Evolutionary conservation across 192 early-diverging fungal genomes (phyloP).

Genomic region (Umbelopsis vinacea): DNA sequence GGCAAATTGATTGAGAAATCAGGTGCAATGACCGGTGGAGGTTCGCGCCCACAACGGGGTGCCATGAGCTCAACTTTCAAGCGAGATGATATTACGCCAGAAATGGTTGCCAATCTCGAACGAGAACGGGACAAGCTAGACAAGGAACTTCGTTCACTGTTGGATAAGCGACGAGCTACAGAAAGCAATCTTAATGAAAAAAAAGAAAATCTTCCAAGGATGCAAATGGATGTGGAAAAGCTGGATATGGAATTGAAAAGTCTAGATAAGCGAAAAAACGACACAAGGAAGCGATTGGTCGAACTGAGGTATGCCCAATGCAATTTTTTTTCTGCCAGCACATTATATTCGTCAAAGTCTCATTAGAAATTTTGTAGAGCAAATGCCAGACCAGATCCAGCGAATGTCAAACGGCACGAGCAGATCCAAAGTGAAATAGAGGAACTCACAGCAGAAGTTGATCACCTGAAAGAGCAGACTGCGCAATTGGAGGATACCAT

Average conservation of each 20-base stretch:
- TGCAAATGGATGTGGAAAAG: conserved; percentile 67
- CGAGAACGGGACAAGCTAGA: conserved; percentile 65
- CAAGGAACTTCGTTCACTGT: conserved; percentile 51
- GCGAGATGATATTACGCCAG: conserved; percentile 56
- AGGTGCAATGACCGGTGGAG: conserved; percentile 95
- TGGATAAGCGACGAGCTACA: conserved; percentile 40
- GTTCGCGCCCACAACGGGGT: conserved; percentile 71
- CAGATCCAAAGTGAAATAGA: conserved; percentile 55
- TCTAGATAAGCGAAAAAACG: conserved; percentile 66
- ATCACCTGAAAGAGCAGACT: conserved; percentile 58
- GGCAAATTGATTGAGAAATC: conserved; percentile 90
- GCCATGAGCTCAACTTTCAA: conserved; percentile 86
- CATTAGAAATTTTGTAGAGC: conserved; percentile 29
- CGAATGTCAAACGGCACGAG: conserved; percentile 56
- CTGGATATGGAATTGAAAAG: conserved; percentile 75
- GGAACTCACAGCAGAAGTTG: conserved; percentile 48
- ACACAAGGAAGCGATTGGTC: conserved; percentile 69
- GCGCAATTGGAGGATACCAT: conserved; percentile 78
- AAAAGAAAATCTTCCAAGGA: conserved; percentile 56
- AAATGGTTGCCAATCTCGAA: conserved; percentile 60
- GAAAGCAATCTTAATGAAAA: conserved; percentile 54
- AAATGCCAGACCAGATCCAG: conserved; percentile 53
- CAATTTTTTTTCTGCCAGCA: neutral
- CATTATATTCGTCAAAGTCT: neutral
- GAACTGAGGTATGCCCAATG: conserved; percentile 50